Conservation (phyloP, 495 filamentous ascomycete species). For the Xylaria longipes region DNA sequence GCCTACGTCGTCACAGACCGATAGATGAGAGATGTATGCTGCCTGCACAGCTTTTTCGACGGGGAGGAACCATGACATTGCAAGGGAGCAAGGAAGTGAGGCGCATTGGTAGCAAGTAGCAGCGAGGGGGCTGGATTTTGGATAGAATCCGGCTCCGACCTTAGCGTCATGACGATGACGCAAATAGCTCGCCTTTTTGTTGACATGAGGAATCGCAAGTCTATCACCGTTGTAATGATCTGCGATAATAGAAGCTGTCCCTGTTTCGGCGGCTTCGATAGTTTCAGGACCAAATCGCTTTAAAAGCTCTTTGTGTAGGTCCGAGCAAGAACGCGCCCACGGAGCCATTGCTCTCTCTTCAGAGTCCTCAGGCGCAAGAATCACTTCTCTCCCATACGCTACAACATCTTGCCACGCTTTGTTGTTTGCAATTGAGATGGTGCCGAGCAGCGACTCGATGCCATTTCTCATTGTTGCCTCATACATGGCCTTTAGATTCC, state of each 20-base stretch:
- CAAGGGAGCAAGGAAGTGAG: constrained; percentile 1
- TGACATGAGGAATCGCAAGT: constrained; percentile 19
- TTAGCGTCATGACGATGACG: constrained; percentile 12
- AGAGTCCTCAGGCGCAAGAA: constrained; percentile 10
- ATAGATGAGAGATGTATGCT: constrained; percentile 18
- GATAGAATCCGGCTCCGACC: constrained; percentile 19
- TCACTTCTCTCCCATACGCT: constrained; percentile 20
- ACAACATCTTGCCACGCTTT: constrained; percentile 10
- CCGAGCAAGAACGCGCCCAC: constrained; percentile 20
- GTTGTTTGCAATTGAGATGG: constrained; percentile 5
- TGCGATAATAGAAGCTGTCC: constrained; percentile 7
- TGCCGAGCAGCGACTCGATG: constrained; percentile 6
- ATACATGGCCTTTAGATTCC: too few species aligned
- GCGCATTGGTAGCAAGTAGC: constrained; percentile 19
- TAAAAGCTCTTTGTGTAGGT: constrained; percentile 17
- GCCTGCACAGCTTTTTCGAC: constrained; percentile 5
- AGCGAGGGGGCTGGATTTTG: constrained; percentile 17
- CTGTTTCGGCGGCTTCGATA: not conserved
- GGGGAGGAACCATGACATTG: constrained; percentile 16
- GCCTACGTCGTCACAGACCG: constrained; percentile 23
- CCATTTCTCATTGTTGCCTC: constrained; percentile 19
- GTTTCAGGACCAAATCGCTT: constrained; percentile 24
- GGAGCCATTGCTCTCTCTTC: constrained; percentile 2
- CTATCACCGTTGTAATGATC: constrained; percentile 16
- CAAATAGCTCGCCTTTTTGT: constrained; percentile 24